These are phyloP conservation scores for Aureobasidium lini DNA, from an alignment of 2,329 filamentous ascomycete genomes.

Conservation along the genomic window DNA sequence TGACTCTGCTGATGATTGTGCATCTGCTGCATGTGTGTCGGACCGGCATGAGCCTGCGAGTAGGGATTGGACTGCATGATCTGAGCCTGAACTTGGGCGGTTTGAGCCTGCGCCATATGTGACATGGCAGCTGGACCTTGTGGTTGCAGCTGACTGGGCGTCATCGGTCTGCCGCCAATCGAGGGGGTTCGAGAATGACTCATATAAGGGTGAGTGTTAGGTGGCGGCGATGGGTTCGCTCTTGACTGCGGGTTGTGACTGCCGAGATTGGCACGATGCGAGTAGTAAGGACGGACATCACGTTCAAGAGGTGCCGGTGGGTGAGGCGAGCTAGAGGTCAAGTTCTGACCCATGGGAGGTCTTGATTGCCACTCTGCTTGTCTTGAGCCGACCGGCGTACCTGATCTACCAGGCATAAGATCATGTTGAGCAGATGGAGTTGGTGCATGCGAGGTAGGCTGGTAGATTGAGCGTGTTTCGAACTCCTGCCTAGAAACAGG, in stretches of 20 bases:
- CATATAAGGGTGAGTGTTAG: constrained; percentile 19
- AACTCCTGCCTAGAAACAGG: constrained; percentile 13
- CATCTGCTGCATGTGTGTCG: constrained; percentile 12
- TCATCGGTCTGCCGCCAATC: constrained; percentile 17
- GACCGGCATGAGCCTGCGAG: constrained; percentile 5
- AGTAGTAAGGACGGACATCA: constrained; percentile 24
- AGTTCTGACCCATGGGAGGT: constrained; percentile 14
- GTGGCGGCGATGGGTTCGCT: constrained; percentile 30
- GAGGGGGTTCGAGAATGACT: constrained; percentile 29
- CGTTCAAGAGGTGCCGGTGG: constrained; percentile 22
- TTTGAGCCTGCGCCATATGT: constrained; percentile 3
- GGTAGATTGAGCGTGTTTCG: constrained; percentile 7
- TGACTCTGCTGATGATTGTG: constrained; percentile 22
- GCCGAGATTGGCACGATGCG: constrained; percentile 25
- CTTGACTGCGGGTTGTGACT: constrained; percentile 22
- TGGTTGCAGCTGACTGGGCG: constrained; percentile 14
- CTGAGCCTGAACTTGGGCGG: constrained; percentile 15
- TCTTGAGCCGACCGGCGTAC: constrained; percentile 18
- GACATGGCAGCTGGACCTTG: constrained; percentile 1
- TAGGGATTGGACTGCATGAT: constrained; percentile 25
- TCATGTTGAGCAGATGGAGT: constrained; percentile 12
- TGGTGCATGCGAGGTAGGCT: constrained; percentile 6
- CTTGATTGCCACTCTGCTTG: constrained; percentile 21
- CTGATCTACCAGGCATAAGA: constrained; percentile 12
- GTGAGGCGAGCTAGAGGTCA: constrained; percentile 20